phyloP scores from a whole-genome alignment of 1,139 yeast genomes.

The Pichiaceae sp. region DNA sequence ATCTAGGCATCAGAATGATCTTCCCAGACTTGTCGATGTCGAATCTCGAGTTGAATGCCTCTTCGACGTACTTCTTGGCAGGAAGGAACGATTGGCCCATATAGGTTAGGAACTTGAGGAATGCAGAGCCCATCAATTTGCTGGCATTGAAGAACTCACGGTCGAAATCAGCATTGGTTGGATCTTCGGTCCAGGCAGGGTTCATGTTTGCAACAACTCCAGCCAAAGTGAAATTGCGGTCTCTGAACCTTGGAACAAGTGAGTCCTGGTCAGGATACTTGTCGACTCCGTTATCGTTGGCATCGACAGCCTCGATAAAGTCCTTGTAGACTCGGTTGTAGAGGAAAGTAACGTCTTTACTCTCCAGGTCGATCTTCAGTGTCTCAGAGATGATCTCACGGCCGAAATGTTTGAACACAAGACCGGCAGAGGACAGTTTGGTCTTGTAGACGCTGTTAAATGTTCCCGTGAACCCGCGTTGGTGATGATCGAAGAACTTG shows the following conservation, averaged over 20 bases:
- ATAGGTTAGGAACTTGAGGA: conserved; percentile 56
- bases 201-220: conserved; percentile 69
- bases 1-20: conserved; percentile 60
- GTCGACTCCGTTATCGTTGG: conserved; percentile 89
- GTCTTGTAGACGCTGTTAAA: conserved; percentile 57
- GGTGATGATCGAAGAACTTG: conserved; percentile 94
- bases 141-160: conserved; percentile 63
- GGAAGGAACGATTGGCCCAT: conserved; percentile 89
- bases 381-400: conserved; percentile 52
- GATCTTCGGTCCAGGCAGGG: conserved; percentile 73
- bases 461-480: conserved; percentile 66
- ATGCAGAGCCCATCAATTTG: conserved; percentile 74
- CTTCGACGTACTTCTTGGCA: conserved; percentile 68
- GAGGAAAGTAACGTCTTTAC: conserved; percentile 44
- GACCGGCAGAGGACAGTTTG: conserved; percentile 88
- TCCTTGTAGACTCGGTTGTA: conserved; percentile 73
- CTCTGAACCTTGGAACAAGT: conserved; percentile 41
- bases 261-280: conserved; percentile 47
- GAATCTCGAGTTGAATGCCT: conserved; percentile 53
- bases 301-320: conserved; percentile 88
- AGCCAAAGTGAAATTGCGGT: conserved; percentile 66
- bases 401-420: conserved; percentile 90
- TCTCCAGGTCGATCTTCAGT: conserved; percentile 24
- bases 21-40: conserved; percentile 57
- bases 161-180: conserved; percentile 62